These are phyloP conservation scores for Saprolegnia diclina DNA, from an alignment of 352 stramenopile species.

Conservation along the genomic window DNA sequence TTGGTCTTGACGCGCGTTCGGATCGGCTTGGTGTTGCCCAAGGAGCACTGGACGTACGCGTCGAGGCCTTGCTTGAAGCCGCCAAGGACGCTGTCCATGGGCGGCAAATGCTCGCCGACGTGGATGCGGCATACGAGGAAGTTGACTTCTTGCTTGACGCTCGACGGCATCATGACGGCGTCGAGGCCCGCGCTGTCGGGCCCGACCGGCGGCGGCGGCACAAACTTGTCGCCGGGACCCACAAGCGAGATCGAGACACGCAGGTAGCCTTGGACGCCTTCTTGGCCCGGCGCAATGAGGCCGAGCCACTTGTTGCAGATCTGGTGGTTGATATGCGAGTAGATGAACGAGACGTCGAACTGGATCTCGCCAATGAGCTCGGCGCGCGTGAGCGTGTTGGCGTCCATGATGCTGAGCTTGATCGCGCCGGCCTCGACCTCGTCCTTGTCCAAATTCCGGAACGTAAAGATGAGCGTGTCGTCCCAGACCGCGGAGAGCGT, in stretches of 20 bases:
- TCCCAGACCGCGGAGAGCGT: conserved; percentile 81
- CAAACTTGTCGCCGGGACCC: conserved; percentile 78
- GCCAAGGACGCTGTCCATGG: conserved; percentile 61
- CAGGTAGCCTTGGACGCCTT: conserved; percentile 88
- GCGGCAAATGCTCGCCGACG: conserved; percentile 59
- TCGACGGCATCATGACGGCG: conserved; percentile 75
- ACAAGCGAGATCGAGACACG: conserved; percentile 83
- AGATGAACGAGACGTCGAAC: conserved; percentile 85
- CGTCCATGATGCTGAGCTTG: conserved; percentile 81
- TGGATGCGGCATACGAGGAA: conserved; percentile 63
- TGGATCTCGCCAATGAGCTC: conserved; percentile 83
- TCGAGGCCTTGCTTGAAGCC: conserved; percentile 51
- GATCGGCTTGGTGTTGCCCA: conserved; percentile 53
- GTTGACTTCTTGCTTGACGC: conserved; percentile 60
- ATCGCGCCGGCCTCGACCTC: conserved; percentile 79
- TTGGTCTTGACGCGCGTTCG: conserved; percentile 70
- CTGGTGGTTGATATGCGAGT: conserved; percentile 83
- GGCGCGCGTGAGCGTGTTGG: conserved; percentile 74
- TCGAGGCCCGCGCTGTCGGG: conserved; percentile 39
- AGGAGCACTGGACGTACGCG: conserved; percentile 57
- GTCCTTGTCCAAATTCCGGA: conserved; percentile 68
- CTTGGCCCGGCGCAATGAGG: conserved; percentile 49
- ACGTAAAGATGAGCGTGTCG: conserved; percentile 68
- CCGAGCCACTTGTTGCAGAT: conserved; percentile 87
- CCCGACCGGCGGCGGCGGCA: conserved; percentile 59